Percentiles rank a stretch among this genome's conserved stretches.
phyloP scores from a whole-genome alignment of 371 early-diverging fungal genomes.

The Parasitella parasitica region DNA sequence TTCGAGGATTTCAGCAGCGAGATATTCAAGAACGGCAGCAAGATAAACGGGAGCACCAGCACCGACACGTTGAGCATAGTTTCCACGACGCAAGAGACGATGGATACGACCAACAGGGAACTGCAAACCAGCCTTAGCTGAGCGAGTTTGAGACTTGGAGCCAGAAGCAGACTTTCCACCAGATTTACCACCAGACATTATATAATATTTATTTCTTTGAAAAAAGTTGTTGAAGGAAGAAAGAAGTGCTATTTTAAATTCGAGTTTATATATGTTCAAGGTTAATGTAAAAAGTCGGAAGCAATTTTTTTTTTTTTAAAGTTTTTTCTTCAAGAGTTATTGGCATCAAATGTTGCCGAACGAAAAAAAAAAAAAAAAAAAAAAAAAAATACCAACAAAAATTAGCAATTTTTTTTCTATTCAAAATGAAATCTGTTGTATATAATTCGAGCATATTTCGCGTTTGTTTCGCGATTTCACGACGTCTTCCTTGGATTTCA shows the following conservation, averaged over 20 bases:
- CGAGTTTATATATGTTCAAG: conserved; percentile 15
- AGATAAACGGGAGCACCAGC: conserved; percentile 95
- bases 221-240: conserved; percentile 14
- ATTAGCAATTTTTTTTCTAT: conserved; percentile 14
- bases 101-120: conserved; percentile 98
- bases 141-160: conserved; percentile 65
- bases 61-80: conserved; percentile 95
- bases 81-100: conserved; percentile 92
- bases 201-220: background rate
- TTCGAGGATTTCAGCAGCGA: conserved; percentile 96
- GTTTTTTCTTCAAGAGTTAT: background rate
- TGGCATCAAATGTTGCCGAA: too few species aligned
- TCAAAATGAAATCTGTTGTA: background rate
- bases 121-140: conserved; percentile 86
- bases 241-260: conserved; percentile 6
- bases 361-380: too few species aligned
- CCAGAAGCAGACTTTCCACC: conserved; percentile 55
- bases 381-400: conserved; percentile 6
- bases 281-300: conserved; percentile 2
- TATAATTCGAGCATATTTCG: conserved; percentile 19
- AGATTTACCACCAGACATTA: conserved; percentile 55
- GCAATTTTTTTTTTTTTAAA: conserved; percentile 3
- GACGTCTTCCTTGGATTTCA: background rate
- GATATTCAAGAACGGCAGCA: conserved; percentile 95
- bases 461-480: conserved; percentile 29